Evolutionary conservation across 129 eudicot species (phyloP), one percentile per base, ranked within the genome.

Genomic region (Lonicera japonica): DNA sequence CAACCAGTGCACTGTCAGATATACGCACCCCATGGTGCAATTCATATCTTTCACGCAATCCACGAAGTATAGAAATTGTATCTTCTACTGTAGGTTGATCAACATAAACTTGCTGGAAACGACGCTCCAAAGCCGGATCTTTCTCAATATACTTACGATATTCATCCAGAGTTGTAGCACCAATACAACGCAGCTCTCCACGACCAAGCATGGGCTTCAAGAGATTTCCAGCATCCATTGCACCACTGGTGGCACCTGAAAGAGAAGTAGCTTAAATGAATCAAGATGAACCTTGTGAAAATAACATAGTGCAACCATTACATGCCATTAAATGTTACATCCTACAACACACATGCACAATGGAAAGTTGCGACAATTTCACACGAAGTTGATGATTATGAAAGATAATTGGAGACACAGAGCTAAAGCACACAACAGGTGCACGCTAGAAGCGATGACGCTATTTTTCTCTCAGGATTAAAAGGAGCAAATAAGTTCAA

Each of bases 221-320:
- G 45, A 94, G 94, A 80, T 94, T 88, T 41, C 96, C 96, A 68
- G 99, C 99, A 79, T 94, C 99, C 99, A 94, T 94, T 34, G 99
- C 96, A 57, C 99, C 99, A 75, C 83, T 85, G 58, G 96, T 88
- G 40, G 99, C 99, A 73, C 99, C 99, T 92, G 75, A 40, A 75
- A 64, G 20, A 63, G 22, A 60, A 14, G 0, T n/a, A n/a, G 16
- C 11, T 15, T 7, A 29, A 29, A 29, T 29, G 36, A 29, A 53
- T 53, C 47, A 25, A 2, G 39, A 22, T 29, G 15, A 25, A 13
- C 17, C n/a, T 6, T 34, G n/a, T 1, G 55, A 8, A 45, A 4
- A 46, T 39, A 50, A 54, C 40, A 61, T 21, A 21, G 21, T 21
- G 8, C 9, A 24, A 58, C 50, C 56, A 63, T 14, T 43, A 43